A percentile compares a stretch with the other conserved stretches of the same genome.
Conservation (phyloP, 2,329 filamentous ascomycete genomes). For the Fusarium tupiense region DNA sequence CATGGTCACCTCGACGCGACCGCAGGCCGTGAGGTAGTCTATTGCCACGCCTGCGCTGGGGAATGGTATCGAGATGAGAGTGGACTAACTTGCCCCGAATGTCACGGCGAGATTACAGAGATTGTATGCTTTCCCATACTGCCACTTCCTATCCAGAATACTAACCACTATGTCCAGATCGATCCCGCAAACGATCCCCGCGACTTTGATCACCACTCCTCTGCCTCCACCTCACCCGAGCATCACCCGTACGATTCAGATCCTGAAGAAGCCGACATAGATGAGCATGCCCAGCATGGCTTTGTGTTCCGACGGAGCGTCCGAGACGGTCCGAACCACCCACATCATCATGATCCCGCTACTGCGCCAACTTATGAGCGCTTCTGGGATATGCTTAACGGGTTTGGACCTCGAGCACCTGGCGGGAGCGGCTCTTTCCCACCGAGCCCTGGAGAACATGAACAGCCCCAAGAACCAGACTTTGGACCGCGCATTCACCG, state of each 20-base stretch:
- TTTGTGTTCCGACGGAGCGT: constrained; percentile 53
- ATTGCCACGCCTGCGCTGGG: constrained; percentile 81
- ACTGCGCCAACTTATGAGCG: constrained; percentile 52
- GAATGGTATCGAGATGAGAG: constrained; percentile 83
- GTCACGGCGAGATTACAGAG: constrained; percentile 81
- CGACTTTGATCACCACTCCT: constrained; percentile 43
- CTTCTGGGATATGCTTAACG: constrained; percentile 57
- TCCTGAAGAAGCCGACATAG: constrained; percentile 68
- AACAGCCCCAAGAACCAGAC: constrained; percentile 20
- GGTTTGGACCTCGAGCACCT: constrained; percentile 43
- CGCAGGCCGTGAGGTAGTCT: constrained; percentile 75
- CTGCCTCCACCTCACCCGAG: constrained; percentile 46
- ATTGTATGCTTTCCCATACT: constrained; percentile 69
- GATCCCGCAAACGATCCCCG: constrained; percentile 71
- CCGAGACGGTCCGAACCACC: constrained; percentile 40
- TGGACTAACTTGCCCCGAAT: constrained; percentile 78
- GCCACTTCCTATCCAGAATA: not conserved
- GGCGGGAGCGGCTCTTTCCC: constrained; percentile 25
- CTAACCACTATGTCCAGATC: constrained; percentile 54
- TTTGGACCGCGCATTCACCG: constrained; percentile 48
- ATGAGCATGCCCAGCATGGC: constrained; percentile 59
- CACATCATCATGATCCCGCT: constrained; percentile 44
- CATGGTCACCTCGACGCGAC: constrained; percentile 60
- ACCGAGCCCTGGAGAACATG: constrained; percentile 14
- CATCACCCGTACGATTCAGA: constrained; percentile 57